Base-by-base conservation (phyloP, 2,329 filamentous ascomycete genomes). In the Albophoma yamanashiensis region DNA sequence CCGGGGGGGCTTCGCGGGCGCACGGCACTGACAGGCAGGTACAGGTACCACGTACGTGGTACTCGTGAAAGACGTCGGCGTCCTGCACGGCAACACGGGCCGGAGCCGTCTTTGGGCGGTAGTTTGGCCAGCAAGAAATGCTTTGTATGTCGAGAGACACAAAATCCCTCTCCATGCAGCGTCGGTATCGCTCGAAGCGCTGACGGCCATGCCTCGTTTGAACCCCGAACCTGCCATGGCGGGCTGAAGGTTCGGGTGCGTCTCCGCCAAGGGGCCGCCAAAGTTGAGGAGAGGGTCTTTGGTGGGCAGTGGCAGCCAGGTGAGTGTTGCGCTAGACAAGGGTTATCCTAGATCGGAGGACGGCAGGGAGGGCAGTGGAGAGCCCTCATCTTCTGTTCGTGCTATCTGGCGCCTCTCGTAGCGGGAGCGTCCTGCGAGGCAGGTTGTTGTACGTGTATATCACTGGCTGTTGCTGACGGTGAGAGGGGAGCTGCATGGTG, bases 261-360 rank as follows among this genome's bases (percentile, higher is more conserved):
- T 53, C 27, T 53, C 27, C 31, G 4, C 20, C 58, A 55, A 60
- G 47, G 55, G 55, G 31, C 17, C 25, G 50, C 27, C 50, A 53
- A n/a, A 20, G 50, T 34, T 53, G 50, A 53, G 27, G 50, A 8
- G 50, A 34, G 27, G 3, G 47, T n/a, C 25, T 34, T 34, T 8
- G 47, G 47, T 42, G 61, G 50, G 43, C 53, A 52, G 53, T 60
- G 61, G 34, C 56, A 59, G 39, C 56, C 43, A 45, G 40, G 40
- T n/a, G 40, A 58, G 55, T 56, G 58, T 58, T 53, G 63, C 61
- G 52, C 64, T 65, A 65, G 67, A 67, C 68, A 67, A 60, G 68
- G 69, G 60, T 61, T 4, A 64, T 65, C 68, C 68, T 62, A 61
- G 67, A 65, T 66, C 64, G 63, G 60, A 59, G 61, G 57, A 62